Conservation (phyloP, 192 early-diverging fungal species). For the Gamsiella multidivaricata region DNA sequence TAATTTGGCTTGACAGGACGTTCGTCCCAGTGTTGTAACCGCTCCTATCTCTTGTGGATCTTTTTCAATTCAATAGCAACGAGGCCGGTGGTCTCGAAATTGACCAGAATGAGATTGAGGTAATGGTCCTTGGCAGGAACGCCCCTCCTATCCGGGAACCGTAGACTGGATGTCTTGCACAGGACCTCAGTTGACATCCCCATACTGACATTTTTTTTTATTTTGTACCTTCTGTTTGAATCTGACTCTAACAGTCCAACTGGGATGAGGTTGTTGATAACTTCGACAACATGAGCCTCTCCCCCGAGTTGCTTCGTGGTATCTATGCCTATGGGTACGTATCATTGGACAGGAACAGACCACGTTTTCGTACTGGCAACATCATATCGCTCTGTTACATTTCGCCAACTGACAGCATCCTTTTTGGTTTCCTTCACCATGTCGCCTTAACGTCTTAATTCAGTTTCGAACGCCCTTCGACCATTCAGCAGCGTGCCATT, state of each 20-base stretch:
- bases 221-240: constrained; percentile 5
- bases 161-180: background rate
- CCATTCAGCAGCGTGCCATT: constrained; percentile 97
- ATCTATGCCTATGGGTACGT: constrained; percentile 96
- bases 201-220: background rate
- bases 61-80: constrained; percentile 18
- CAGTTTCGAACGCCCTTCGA: constrained; percentile 96
- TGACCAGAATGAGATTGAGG: constrained; percentile 55
- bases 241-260: constrained; percentile 75
- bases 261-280: constrained; percentile 94
- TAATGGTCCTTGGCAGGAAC: constrained; percentile 13
- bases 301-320: constrained; percentile 92
- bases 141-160: background rate
- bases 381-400: no score
- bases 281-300: constrained; percentile 96
- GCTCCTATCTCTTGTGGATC: background rate
- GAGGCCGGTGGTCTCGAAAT: constrained; percentile 44
- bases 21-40: no score
- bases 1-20: no score
- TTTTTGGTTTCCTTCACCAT: no score
- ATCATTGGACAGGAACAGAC: background rate
- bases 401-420: no score
- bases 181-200: background rate
- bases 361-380: background rate
- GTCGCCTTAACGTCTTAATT: background rate